Evolutionary conservation across 352 stramenopile genomes (phyloP).

Genomic region (Globisporangium camurandrum): DNA sequence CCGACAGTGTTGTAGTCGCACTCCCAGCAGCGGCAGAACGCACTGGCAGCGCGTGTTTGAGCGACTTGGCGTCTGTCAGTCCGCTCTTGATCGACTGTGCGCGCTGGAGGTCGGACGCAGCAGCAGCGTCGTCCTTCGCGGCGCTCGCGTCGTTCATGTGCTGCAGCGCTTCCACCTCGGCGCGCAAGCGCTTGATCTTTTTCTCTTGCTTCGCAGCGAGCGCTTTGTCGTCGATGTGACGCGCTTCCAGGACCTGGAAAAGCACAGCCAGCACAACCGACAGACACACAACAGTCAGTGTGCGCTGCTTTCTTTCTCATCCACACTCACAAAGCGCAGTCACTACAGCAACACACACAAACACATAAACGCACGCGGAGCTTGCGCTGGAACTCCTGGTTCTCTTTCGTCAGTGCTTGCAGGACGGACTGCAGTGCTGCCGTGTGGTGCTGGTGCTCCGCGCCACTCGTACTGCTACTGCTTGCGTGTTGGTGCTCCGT

Average conservation of each 20-base stretch:
- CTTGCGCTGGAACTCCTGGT: slow-evolving; percentile 62
- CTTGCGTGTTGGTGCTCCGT: no score
- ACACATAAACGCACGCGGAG: slow-evolving; percentile 21
- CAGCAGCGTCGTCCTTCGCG: slow-evolving; percentile 22
- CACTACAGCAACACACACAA: no score
- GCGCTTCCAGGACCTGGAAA: slow-evolving; percentile 51
- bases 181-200: slow-evolving; percentile 56
- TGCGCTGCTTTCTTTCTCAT: neutral
- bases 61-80: neutral
- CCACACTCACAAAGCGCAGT: neutral
- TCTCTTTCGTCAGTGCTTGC: slow-evolving; percentile 53
- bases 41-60: neutral
- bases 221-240: slow-evolving; percentile 50
- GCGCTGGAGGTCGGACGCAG: slow-evolving; percentile 14
- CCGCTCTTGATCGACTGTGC: slow-evolving; percentile 11
- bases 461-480: slow-evolving; percentile 14
- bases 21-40: neutral
- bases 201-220: slow-evolving; percentile 51
- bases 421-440: slow-evolving; percentile 32
- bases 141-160: slow-evolving; percentile 53
- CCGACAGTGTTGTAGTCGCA: neutral
- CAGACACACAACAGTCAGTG: neutral
- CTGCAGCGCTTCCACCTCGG: slow-evolving; percentile 67
- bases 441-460: slow-evolving; percentile 13
- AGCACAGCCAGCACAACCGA: no score